phyloP scores from a whole-genome alignment of 2,329 filamentous ascomycete species.

The Aaosphaeria pasadenensis region DNA sequence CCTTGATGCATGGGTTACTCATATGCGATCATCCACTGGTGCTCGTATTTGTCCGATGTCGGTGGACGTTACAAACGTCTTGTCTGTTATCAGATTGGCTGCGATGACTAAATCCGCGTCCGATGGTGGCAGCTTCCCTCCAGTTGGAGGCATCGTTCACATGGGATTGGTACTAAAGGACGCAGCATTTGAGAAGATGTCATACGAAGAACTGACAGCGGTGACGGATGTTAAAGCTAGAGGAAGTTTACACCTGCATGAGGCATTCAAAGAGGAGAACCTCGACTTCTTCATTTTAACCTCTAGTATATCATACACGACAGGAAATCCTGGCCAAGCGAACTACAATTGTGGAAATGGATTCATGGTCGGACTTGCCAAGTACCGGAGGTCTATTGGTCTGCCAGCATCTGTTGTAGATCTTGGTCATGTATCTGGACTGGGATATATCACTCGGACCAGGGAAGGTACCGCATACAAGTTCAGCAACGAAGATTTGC shows the following conservation, averaged over 20 bases:
- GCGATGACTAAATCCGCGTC: too few relatives aligned
- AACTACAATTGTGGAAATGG: background rate
- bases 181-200: constrained; percentile 2
- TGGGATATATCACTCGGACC: too few relatives aligned
- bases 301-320: background rate
- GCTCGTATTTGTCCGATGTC: too few relatives aligned
- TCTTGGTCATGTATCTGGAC: too few relatives aligned
- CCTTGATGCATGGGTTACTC: too few relatives aligned
- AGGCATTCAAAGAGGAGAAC: background rate
- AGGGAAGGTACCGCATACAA: background rate
- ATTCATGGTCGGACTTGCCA: background rate
- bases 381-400: background rate
- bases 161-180: background rate
- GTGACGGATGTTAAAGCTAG: background rate
- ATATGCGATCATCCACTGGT: too few relatives aligned
- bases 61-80: too few relatives aligned
- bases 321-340: background rate
- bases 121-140: too few relatives aligned
- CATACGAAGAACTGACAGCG: background rate
- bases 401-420: background rate
- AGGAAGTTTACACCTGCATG: background rate
- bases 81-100: too few relatives aligned
- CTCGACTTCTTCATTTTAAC: constrained; percentile 1
- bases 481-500: constrained; percentile 1
- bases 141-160: too few relatives aligned